Base-by-base conservation (phyloP, 176 grass and related monocot genomes). In the Dendrocalamus sinicus region DNA sequence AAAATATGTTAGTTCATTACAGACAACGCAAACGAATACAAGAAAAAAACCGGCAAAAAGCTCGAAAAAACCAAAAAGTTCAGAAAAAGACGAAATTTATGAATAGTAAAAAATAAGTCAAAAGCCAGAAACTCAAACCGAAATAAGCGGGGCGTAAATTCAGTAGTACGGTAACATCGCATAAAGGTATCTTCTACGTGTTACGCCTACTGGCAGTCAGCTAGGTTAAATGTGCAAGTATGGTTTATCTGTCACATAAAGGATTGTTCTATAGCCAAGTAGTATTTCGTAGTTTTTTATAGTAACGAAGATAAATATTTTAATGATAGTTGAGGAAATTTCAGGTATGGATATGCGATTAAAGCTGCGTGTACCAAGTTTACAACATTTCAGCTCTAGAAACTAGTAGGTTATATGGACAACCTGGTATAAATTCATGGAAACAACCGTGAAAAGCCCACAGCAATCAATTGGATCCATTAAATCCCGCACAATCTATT, bases 111-210 rank as follows among this genome's bases (percentile, higher is more conserved):
- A 32, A 32, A 32, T 32, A 32, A 32, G 2, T 32, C 1, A 32
- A 2, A 32, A 32, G 1, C 0, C 2, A 32, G 0, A 32, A 32
- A 32, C 2, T 32, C 30, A 32, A 32, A 2, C 30, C 30, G 30
- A 32, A 32, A 32, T 2, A 32, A 32, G 1, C 2, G 2, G 28
- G 30, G 2, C 30, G 30, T 32, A 45, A 12, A 71, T 12, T 0
- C 37, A 5, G 1, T 0, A 14, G 0, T 13, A 1, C 1, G 7
- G 1, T 7, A 4, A 35, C 5, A 2, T n/a, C 3, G 1, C 7
- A 9, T 71, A 3, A 11, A 11, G 6, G 0, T 15, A 53, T 23
- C 64, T 51, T 65, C 13, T 15, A 30, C 0, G 17, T 32, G 45
- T 1, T 44, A 4, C 12, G 4, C 6, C 0, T 10, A 2, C 9